Percentiles rank a stretch among this genome's conserved stretches.
Conservation (phyloP, 2,329 filamentous ascomycete genomes). For the Arthroderma sp. region DNA sequence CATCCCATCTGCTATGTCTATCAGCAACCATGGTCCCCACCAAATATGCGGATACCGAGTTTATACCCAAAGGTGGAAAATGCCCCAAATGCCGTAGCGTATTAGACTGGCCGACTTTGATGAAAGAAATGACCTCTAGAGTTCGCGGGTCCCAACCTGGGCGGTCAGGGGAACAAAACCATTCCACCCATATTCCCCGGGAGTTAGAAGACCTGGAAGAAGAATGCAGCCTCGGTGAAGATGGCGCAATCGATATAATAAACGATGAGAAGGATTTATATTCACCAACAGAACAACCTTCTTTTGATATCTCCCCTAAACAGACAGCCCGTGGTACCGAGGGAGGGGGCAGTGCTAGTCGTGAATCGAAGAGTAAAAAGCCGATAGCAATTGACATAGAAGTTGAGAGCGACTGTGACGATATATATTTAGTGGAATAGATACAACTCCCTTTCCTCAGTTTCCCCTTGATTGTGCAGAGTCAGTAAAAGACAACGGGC, state of each 20-base stretch:
- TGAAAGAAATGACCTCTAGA: constrained; percentile 69
- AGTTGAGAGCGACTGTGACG: constrained; percentile 1
- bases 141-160: constrained; percentile 47
- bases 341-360: neutral
- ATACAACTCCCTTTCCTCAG: too few species aligned
- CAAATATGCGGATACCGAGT: constrained; percentile 20
- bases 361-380: neutral
- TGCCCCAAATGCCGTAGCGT: constrained; percentile 57
- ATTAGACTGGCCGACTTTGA: constrained; percentile 61
- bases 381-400: neutral
- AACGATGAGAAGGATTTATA: too few species aligned
- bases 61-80: constrained; percentile 54
- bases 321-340: neutral
- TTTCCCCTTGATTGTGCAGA: neutral
- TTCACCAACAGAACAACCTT: too few species aligned
- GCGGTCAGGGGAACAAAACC: constrained; percentile 1
- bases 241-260: too few species aligned
- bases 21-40: constrained; percentile 38
- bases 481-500: constrained; percentile 14
- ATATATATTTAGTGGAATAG: constrained; percentile 3
- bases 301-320: too few species aligned
- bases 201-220: constrained; percentile 18
- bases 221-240: neutral
- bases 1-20: constrained; percentile 45
- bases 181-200: too few species aligned